A percentile compares a stretch with the other conserved stretches of the same genome.
Evolutionary conservation across 2,329 filamentous ascomycete species (phyloP).

Genomic region (Fusarium siculi): DNA sequence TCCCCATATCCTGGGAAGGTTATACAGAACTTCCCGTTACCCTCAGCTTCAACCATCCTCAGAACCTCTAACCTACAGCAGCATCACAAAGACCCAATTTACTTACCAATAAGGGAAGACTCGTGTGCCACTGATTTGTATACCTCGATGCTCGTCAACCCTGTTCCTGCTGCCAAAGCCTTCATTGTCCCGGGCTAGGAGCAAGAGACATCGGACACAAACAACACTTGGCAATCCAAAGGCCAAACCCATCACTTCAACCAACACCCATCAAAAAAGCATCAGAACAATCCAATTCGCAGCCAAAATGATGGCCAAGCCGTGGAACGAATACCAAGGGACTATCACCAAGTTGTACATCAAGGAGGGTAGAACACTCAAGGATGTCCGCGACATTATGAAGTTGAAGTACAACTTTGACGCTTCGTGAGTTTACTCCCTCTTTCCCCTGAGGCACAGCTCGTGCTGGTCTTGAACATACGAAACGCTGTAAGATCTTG

Average conservation of each 20-base stretch:
- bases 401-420: slow-evolving; percentile 52
- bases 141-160: slow-evolving; percentile 28
- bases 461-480: background rate
- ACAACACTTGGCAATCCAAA: background rate
- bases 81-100: background rate
- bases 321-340: slow-evolving; percentile 52
- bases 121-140: background rate
- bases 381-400: slow-evolving; percentile 56
- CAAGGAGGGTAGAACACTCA: slow-evolving; percentile 51
- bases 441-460: background rate
- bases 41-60: background rate
- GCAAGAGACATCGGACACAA: background rate
- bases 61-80: background rate
- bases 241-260: background rate
- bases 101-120: background rate
- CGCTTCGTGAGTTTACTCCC: slow-evolving; percentile 51
- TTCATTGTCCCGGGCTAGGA: slow-evolving; percentile 37
- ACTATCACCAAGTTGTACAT: slow-evolving; percentile 56
- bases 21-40: slow-evolving; percentile 32
- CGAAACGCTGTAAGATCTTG: background rate
- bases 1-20: slow-evolving; percentile 13
- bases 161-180: slow-evolving; percentile 26
- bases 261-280: background rate
- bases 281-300: too few species aligned
- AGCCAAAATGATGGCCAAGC: slow-evolving; percentile 55